phyloP scores from a whole-genome alignment of 192 early-diverging fungal species.

The Entophlyctis luteolus region DNA sequence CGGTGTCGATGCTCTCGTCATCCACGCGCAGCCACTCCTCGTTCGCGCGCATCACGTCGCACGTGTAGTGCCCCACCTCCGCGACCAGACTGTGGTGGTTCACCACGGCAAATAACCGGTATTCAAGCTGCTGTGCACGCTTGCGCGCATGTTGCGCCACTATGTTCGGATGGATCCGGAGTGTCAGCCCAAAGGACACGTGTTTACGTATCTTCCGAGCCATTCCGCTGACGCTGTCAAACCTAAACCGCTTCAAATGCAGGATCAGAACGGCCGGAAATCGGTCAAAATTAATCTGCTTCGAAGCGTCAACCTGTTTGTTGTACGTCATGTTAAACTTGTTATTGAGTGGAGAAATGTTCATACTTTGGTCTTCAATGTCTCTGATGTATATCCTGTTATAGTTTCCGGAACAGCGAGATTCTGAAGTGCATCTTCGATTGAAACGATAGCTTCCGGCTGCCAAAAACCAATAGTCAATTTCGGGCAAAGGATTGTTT shows the following conservation, averaged over 20 bases:
- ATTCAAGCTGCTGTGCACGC: conserved; percentile 41
- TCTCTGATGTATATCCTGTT: conserved; percentile 63
- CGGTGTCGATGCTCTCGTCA: conserved; percentile 69
- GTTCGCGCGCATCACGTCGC: conserved; percentile 72
- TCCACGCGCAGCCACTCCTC: conserved; percentile 86
- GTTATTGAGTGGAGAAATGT: not conserved
- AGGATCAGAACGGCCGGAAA: conserved; percentile 89
- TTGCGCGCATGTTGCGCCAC: conserved; percentile 47
- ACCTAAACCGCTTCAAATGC: conserved; percentile 92
- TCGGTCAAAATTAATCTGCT: conserved; percentile 75
- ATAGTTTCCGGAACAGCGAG: conserved; percentile 74
- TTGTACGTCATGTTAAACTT: no score
- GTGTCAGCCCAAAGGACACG: conserved; percentile 77
- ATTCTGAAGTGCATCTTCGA: conserved; percentile 82
- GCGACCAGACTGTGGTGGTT: conserved; percentile 90
- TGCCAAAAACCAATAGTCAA: not conserved
- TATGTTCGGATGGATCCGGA: no score
- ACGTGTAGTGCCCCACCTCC: conserved; percentile 95
- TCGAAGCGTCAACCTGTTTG: conserved; percentile 70
- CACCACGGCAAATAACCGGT: conserved; percentile 82
- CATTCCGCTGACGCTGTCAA: conserved; percentile 65
- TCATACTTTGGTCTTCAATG: conserved; percentile 21
- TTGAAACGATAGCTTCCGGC: conserved; percentile 62
- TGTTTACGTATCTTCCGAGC: conserved; percentile 84
- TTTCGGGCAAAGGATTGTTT: not conserved